Conservation (phyloP, 2,329 filamentous ascomycete species). For the Arachnopeziza araneosa region DNA sequence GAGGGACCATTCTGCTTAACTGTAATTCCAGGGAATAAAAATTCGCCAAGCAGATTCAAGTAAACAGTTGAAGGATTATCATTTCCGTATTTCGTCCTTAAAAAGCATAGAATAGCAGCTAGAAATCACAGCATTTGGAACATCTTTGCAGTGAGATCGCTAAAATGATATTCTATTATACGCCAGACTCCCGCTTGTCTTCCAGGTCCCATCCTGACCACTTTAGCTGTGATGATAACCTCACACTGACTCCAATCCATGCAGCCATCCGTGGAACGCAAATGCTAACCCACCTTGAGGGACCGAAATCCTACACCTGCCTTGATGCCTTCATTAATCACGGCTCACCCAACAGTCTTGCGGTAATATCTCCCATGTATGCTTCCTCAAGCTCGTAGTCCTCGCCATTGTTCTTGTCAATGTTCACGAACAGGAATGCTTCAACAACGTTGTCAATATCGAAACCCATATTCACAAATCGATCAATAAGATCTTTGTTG, state of each 20-base stretch:
- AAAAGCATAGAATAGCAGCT: too few species aligned
- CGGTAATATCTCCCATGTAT: slow-evolving; percentile 86
- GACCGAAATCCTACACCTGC: background rate
- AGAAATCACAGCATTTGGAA: too few species aligned
- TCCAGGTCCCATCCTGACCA: background rate
- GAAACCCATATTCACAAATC: slow-evolving; percentile 89
- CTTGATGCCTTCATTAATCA: slow-evolving; percentile 9
- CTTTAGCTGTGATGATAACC: background rate
- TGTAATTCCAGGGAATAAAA: too few species aligned
- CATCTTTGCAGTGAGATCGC: too few species aligned
- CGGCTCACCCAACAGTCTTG: slow-evolving; percentile 74
- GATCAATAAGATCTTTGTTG: slow-evolving; percentile 74
- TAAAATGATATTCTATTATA: too few species aligned
- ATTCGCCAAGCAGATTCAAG: too few species aligned
- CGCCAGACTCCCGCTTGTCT: background rate
- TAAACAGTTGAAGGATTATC: too few species aligned
- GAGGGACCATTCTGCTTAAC: too few species aligned
- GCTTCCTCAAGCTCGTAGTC: slow-evolving; percentile 86
- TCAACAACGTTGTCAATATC: slow-evolving; percentile 79
- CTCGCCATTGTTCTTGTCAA: slow-evolving; percentile 69
- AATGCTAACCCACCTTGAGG: background rate
- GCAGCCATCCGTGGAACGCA: background rate
- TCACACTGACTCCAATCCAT: background rate
- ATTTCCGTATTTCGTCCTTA: too few species aligned
- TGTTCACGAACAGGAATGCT: slow-evolving; percentile 75